Base-by-base conservation (phyloP, 345 rosid species). In the Salix koriyanagi region DNA sequence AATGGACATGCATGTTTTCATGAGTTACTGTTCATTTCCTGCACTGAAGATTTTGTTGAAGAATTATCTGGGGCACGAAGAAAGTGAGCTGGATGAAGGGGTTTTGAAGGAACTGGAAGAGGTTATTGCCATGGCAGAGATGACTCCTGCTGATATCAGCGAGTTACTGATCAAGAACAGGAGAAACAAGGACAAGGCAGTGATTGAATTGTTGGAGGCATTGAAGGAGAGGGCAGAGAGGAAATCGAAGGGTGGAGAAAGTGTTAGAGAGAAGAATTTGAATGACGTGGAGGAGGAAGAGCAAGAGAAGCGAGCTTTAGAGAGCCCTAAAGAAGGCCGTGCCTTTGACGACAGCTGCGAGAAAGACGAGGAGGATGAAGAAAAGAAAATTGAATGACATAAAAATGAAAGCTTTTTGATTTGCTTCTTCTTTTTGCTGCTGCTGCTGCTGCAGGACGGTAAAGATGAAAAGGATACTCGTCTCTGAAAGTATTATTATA, bases 61-160 rank as follows among this genome's bases (percentile, higher is more conserved):
- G 79, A 94, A 95, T 39, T 92, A 94, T 77, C 65, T 92, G 80
- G 91, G 86, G 10, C 79, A 65, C 19, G 88, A 79, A 34, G 92
- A 79, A 37, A 77, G 72, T 1, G 89, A 84, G 28, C 21, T 84
- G 58, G 80, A 77, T 13, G 83, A 11, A 0, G 83, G 7, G 61
- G 77, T 84, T 28, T 78, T 78, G 86, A 80, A 74, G 69, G 86
- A 87, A 76, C 73, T 94, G 37, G 83, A 75, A 76, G 84, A 78
- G 48, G 90, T 89, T 0, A 79, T 88, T 32, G 93, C 83, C 7
- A 84, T 77, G 62, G 95, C 97, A 14, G 87, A 89, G 89, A 92
- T 91, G 92, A 94, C 97, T 9, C 98, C 98, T 32, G 98, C 98
- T 67, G 99, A 94, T 76, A 84, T 94, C 1, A 94, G 97, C 74